phyloP scores from a whole-genome alignment of 768 basidiomycete species.

The Hirschioporus abietinus region DNA sequence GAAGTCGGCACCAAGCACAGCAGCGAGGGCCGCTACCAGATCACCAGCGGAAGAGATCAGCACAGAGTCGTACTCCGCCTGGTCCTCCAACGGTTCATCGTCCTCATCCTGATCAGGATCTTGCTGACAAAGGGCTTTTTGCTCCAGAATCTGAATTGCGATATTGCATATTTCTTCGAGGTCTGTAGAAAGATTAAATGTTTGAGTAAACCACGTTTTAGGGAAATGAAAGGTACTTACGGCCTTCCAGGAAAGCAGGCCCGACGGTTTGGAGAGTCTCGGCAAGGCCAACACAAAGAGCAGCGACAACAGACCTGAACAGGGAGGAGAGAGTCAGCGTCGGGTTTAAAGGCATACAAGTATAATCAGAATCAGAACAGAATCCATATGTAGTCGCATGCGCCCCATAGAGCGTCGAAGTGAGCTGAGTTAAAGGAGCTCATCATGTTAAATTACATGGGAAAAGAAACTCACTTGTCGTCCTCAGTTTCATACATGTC shows the following conservation, averaged over 20 bases:
- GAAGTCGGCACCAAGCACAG: constrained; percentile 82
- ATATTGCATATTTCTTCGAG: constrained; percentile 76
- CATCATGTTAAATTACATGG: constrained; percentile 33
- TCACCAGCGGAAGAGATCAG: constrained; percentile 92
- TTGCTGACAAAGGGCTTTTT: constrained; percentile 94
- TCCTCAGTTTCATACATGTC: constrained; percentile 94
- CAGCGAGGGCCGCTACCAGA: constrained; percentile 85
- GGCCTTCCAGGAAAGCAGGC: constrained; percentile 72
- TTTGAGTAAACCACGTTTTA: constrained; percentile 10
- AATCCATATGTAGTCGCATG: constrained; percentile 45
- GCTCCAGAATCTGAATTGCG: constrained; percentile 80
- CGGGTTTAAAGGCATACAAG: constrained; percentile 12
- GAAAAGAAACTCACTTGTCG: constrained; percentile 72
- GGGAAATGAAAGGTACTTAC: constrained; percentile 39
- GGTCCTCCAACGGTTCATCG: constrained; percentile 81
- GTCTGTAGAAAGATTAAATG: constrained; percentile 40
- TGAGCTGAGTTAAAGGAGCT: constrained; percentile 67
- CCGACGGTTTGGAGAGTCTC: constrained; percentile 93
- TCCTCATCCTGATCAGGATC: constrained; percentile 90
- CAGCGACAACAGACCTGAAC: constrained; percentile 76
- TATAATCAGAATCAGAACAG: constrained; percentile 30
- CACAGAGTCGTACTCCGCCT: constrained; percentile 95
- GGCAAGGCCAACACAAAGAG: constrained; percentile 82
- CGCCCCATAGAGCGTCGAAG: constrained; percentile 55
- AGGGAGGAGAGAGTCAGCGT: constrained; percentile 22